phyloP scores from a whole-genome alignment of 169 alveolate species.

The Plasmodium falciparum region DNA sequence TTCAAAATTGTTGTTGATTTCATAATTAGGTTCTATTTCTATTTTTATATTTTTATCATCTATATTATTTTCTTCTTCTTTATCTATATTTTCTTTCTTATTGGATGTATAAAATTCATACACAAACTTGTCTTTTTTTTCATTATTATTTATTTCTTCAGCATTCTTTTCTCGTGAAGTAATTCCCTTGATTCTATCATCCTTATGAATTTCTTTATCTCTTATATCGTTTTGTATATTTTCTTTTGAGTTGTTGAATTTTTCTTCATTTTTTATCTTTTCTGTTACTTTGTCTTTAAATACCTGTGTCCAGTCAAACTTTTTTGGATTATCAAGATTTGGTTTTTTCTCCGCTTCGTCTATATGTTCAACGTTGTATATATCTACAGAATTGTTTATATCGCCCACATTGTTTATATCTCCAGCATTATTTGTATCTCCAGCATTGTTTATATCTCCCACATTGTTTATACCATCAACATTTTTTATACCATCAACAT shows the following conservation, averaged over 20 bases:
- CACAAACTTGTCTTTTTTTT: too few species aligned
- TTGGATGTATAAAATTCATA: too few species aligned
- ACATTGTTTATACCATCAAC: background rate
- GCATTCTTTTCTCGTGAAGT: background rate
- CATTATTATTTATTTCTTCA: background rate
- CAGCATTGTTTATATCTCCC: background rate
- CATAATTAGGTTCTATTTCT: too few species aligned
- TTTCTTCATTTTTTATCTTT: background rate
- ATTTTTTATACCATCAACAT: background rate
- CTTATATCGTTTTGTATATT: background rate
- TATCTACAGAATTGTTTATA: too few species aligned
- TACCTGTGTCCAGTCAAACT: background rate
- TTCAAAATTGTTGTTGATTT: too few species aligned
- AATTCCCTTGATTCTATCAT: background rate
- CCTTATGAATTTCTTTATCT: background rate
- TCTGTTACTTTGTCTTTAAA: background rate
- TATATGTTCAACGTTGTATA: background rate
- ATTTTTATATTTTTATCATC: background rate
- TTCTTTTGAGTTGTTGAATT: background rate
- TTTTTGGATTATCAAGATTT: background rate
- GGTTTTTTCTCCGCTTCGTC: conserved; percentile 2
- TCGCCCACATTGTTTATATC: background rate
- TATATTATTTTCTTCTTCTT: background rate
- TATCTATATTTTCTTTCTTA: background rate
- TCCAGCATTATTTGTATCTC: background rate